Evolutionary conservation across 176 grass and related monocot species (phyloP).

Genomic region (Guadua angustifolia): DNA sequence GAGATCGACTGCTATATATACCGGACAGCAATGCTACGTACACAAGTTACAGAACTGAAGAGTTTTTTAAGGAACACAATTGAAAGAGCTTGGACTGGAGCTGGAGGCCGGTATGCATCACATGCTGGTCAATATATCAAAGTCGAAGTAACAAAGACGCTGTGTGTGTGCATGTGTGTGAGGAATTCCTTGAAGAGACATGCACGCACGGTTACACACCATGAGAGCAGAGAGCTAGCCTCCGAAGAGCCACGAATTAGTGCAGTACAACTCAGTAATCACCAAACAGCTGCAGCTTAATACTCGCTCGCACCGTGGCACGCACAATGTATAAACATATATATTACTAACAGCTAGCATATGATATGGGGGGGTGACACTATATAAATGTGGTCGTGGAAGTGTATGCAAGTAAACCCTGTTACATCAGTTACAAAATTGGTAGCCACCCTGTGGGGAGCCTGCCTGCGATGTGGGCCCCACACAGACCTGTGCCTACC

Average conservation of each 20-base stretch:
- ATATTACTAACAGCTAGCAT: neutral
- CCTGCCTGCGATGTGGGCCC: constrained; percentile 48
- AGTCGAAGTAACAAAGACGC: constrained; percentile 23
- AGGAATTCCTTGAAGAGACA: neutral
- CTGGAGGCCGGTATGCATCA: constrained; percentile 26
- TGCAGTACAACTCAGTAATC: neutral
- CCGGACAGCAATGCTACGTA: neutral
- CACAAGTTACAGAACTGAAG: neutral
- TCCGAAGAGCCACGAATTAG: neutral
- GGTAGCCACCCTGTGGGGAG: constrained; percentile 54
- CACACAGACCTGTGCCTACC: constrained; percentile 51
- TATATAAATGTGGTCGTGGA: constrained; percentile 60
- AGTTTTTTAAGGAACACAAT: neutral
- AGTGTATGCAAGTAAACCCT: constrained; percentile 57
- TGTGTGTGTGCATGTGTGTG: no score
- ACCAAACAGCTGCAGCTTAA: neutral
- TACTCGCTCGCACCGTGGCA: neutral
- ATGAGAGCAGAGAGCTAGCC: neutral
- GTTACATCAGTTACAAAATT: constrained; percentile 95
- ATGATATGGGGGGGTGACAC: constrained; percentile 33
- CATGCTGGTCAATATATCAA: constrained; percentile 45
- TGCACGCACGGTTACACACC: neutral
- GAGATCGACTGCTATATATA: no score
- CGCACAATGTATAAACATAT: neutral
- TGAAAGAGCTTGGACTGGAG: constrained; percentile 52